A percentile compares a stretch with the other conserved stretches of the same genome.
These are phyloP conservation scores for Galeopsis tetrahit DNA, from an alignment of 257 asterid species.

Conservation along the genomic window DNA sequence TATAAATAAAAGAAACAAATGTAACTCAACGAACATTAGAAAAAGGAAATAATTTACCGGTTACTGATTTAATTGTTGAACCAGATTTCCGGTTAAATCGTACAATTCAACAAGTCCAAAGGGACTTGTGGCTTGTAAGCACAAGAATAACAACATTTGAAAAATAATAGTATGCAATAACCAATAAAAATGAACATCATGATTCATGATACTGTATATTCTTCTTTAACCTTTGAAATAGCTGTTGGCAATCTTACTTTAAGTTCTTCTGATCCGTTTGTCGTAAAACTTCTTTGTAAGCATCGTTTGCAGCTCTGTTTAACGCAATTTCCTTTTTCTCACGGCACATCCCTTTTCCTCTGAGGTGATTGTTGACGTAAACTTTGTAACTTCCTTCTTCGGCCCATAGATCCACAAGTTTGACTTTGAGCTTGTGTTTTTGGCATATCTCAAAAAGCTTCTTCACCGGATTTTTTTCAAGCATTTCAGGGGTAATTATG, in stretches of 20 bases:
- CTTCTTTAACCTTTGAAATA: conserved; percentile 4
- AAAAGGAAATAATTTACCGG: background rate
- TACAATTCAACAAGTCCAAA: background rate
- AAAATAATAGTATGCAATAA: background rate
- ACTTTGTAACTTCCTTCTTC: conserved; percentile 62
- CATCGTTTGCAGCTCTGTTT: conserved; percentile 80
- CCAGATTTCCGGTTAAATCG: no score
- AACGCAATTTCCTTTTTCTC: conserved; percentile 75
- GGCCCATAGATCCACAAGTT: conserved; percentile 65
- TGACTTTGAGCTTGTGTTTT: conserved; percentile 64
- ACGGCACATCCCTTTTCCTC: conserved; percentile 69
- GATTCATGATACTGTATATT: background rate
- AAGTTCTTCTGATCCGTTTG: conserved; percentile 34
- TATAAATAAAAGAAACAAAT: background rate
- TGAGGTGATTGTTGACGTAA: conserved; percentile 53
- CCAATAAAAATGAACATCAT: conserved; percentile 3
- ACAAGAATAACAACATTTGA: conserved; percentile 22
- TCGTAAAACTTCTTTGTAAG: conserved; percentile 59
- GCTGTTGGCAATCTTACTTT: conserved; percentile 20
- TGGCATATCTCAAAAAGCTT: conserved; percentile 80
- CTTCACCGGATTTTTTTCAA: conserved; percentile 70
- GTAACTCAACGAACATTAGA: background rate
- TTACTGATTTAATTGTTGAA: no score
- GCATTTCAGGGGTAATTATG: conserved; percentile 73
- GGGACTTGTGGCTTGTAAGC: background rate